Evolutionary conservation across 164 flowering plant genomes (phyloP).

Genomic region (Magnolia sinica): DNA sequence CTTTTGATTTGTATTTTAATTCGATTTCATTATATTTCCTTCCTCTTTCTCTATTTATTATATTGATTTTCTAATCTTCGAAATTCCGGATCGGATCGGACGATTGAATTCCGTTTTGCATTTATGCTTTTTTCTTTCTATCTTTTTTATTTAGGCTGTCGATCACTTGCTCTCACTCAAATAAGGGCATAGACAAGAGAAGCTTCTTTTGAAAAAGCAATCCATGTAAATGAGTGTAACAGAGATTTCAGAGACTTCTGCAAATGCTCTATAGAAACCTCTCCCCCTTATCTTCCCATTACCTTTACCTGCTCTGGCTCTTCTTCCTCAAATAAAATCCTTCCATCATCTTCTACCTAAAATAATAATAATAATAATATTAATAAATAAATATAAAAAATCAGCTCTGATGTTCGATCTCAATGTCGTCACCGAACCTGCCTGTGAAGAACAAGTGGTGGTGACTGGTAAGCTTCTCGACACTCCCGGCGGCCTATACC

Average conservation of each 20-base stretch:
- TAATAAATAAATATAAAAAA: neutral
- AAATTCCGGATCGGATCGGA: neutral
- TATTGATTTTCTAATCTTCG: neutral
- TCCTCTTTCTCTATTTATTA: neutral
- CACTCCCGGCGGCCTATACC: conserved; percentile 25
- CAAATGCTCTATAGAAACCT: conserved; percentile 15
- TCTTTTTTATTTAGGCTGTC: neutral
- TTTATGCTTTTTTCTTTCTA: neutral
- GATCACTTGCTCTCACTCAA: no score
- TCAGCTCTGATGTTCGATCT: conserved; percentile 42
- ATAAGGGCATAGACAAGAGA: neutral
- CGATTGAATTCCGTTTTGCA: neutral
- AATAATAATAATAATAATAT: neutral
- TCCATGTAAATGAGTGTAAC: neutral
- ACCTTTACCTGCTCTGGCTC: conserved; percentile 10
- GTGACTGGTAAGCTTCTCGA: conserved; percentile 18
- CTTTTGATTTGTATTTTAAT: neutral
- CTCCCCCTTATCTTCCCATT: conserved; percentile 6
- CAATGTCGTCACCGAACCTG: conserved; percentile 15
- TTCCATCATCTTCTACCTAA: neutral
- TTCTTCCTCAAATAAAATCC: conserved; percentile 5
- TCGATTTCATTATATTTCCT: neutral
- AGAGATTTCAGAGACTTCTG: neutral
- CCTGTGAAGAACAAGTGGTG: conserved; percentile 1
- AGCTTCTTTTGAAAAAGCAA: neutral